Conservation (phyloP, 2,329 filamentous ascomycete genomes). For the Aspergillus jensenii region DNA sequence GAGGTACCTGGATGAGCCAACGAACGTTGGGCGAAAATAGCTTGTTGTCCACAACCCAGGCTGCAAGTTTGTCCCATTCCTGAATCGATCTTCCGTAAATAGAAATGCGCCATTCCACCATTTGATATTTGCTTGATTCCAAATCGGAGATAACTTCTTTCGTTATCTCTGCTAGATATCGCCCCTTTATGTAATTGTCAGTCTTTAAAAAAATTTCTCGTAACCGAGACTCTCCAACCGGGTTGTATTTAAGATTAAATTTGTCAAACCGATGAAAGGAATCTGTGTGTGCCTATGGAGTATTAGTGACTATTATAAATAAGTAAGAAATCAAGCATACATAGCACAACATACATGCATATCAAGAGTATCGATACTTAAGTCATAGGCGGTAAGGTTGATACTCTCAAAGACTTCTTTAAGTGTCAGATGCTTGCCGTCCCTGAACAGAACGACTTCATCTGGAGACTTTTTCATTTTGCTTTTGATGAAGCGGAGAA, state of each 20-base stretch:
- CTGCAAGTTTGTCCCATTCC: constrained; percentile 96
- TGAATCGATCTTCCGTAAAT: constrained; percentile 90
- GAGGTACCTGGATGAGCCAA: constrained; percentile 94
- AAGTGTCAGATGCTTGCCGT: constrained; percentile 87
- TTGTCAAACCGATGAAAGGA: constrained; percentile 99
- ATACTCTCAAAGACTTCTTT: constrained; percentile 96
- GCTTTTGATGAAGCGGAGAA: constrained; percentile 97
- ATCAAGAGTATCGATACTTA: constrained; percentile 96
- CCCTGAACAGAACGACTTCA: constrained; percentile 87
- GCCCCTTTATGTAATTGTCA: constrained; percentile 94
- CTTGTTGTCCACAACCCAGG: constrained; percentile 98
- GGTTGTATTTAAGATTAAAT: constrained; percentile 99
- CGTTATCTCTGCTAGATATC: constrained; percentile 95
- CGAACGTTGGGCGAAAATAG: constrained; percentile 96
- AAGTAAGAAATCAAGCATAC: background rate
- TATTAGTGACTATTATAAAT: constrained; percentile 10
- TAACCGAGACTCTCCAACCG: constrained; percentile 89
- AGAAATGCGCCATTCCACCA: constrained; percentile 98
- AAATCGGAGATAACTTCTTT: constrained; percentile 97
- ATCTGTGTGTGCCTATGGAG: constrained; percentile 78
- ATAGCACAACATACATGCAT: constrained; percentile 74
- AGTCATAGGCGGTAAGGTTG: constrained; percentile 92
- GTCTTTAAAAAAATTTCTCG: constrained; percentile 99
- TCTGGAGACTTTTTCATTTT: constrained; percentile 99
- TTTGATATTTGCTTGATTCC: constrained; percentile 98